Evolutionary conservation across 768 basidiomycete genomes (phyloP), one percentile per base, ranked within the genome.

Genomic region (Pisolithus sp.): DNA sequence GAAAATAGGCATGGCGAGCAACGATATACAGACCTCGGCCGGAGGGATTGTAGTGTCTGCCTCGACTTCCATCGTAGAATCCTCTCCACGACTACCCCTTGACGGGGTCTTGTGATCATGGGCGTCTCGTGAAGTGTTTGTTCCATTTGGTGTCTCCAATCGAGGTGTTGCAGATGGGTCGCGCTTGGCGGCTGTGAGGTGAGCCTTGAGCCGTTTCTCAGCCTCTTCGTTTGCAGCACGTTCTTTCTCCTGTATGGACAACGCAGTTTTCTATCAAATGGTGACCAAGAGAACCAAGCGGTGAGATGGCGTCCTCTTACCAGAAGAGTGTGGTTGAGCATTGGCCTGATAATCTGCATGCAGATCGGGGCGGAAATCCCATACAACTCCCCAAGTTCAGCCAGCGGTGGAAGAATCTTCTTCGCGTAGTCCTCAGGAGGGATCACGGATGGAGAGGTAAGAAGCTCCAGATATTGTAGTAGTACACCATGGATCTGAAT

Each of bases 311-410:
- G 12, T 40, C 43, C 1, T 71, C 77, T 51, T 63, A 86, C 86
- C 59, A 88, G 68, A 43, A 89, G 70, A 26, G 75, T 70, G 8
- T 71, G 71, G 56, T 88, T 81, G 41, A 89, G 73, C 49, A 87
- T 83, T 13, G 95, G 93, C 15, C 96, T 82, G 37, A 91, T 79
- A 52, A 98, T 86, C 63, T 94, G 92, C 89, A 98, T 96, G 49
- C 93, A 91, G 51, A 96, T 85, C 12, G 89, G 81, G 36, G 88
- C 82, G 53, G 84, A 82, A 42, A 99, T 81, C 7, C 86, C 89
- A 67, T 87, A 98, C 37, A 76, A 75, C 48, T 78, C 74, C 48
- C 83, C 83, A 8, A 98, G 77, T 26, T 89, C 86, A 2, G 72
- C 69, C 9, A 96, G 71, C 17, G 88, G 71, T 5, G 95, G 94